These are phyloP conservation scores for Eutrema heterophyllum DNA, from an alignment of 345 rosid species.

Conservation along the genomic window DNA sequence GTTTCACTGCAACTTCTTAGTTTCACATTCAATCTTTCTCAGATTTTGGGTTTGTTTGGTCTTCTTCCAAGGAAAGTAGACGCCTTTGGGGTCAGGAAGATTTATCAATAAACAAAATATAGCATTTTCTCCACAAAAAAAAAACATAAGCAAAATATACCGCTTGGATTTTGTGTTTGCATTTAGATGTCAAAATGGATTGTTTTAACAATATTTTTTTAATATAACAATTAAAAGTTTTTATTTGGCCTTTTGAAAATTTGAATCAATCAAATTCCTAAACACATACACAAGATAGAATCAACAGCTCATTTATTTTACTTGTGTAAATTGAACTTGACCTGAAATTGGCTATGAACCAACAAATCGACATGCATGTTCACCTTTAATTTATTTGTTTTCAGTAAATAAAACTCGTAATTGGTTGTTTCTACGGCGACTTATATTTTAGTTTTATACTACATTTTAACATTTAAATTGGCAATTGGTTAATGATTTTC, in stretches of 20 bases:
- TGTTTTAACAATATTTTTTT: neutral
- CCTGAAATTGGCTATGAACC: conserved; percentile 11
- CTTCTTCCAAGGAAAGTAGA: too few species aligned
- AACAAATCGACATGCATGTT: neutral
- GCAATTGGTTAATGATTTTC: neutral
- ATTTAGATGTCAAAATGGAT: neutral
- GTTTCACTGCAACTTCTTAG: too few species aligned
- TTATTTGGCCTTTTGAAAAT: neutral
- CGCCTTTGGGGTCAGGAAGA: too few species aligned
- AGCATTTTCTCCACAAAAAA: neutral
- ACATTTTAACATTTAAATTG: neutral
- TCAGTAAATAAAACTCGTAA: neutral
- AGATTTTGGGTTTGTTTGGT: too few species aligned
- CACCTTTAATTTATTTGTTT: neutral
- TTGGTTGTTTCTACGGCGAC: conserved; percentile 10
- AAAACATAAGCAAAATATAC: neutral
- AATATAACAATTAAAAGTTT: too few species aligned
- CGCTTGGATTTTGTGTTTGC: neutral
- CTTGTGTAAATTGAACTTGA: conserved; percentile 9
- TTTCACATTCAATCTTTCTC: too few species aligned
- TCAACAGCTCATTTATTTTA: neutral
- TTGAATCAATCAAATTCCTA: neutral
- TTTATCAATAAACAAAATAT: neutral
- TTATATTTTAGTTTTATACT: neutral
- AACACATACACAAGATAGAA: neutral